A percentile compares a stretch with the other conserved stretches of the same genome.
These are phyloP conservation scores for Aspergillus chevalieri DNA, from an alignment of 2,329 filamentous ascomycete species.

Conservation along the genomic window DNA sequence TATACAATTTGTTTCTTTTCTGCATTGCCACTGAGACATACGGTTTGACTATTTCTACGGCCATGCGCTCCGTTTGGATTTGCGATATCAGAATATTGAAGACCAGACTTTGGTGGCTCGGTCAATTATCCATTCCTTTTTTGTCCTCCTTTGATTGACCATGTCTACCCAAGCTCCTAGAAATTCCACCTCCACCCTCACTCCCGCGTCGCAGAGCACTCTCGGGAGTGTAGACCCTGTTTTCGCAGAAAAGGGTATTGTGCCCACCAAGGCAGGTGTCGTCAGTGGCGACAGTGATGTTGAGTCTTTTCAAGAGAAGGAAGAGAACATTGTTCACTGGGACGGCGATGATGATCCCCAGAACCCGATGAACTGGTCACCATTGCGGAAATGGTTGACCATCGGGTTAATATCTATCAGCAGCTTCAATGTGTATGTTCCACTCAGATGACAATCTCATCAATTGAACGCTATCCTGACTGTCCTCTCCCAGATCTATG, in stretches of 20 bases:
- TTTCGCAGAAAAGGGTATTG: conserved; percentile 6
- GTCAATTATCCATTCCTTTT: not conserved
- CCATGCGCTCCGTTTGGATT: conserved; percentile 1
- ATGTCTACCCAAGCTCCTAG: conserved; percentile 4
- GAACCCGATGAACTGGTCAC: conserved; percentile 14
- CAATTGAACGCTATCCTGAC: not conserved
- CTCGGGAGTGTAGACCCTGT: conserved; percentile 3
- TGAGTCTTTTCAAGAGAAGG: conserved; percentile 4
- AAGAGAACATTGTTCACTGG: conserved; percentile 9
- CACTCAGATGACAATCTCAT: not conserved
- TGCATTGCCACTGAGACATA: not conserved
- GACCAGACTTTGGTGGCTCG: not conserved
- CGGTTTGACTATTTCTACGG: conserved; percentile 5
- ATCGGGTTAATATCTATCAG: conserved; percentile 14
- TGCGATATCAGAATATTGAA: not conserved
- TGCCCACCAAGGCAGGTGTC: conserved; percentile 1
- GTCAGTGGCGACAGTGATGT: not conserved
- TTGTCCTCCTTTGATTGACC: not conserved
- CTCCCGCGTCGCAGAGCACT: conserved; percentile 3
- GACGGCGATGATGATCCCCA: conserved; percentile 9
- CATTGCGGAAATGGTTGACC: conserved; percentile 10
- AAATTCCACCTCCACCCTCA: conserved; percentile 2
- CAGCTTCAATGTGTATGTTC: conserved; percentile 13
- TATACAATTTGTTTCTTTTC: conserved; percentile 1
- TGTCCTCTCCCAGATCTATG: conserved; percentile 14